Percentiles rank a stretch among this genome's conserved stretches.
phyloP scores from a whole-genome alignment of 208 protist genomes.

The Leishmania aethiopica region DNA sequence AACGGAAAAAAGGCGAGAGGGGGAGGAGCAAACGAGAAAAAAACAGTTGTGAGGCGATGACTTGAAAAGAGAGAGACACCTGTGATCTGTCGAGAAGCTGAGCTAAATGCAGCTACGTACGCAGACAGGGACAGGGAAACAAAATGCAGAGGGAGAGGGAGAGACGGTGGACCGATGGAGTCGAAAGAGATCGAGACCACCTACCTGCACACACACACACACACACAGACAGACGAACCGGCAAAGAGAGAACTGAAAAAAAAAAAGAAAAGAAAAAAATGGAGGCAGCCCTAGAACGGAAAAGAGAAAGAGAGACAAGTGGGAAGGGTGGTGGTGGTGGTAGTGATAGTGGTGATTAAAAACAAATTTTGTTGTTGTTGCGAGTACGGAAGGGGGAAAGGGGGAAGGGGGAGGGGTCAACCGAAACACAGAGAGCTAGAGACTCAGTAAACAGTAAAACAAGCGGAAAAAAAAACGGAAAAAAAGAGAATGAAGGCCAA shows the following conservation, averaged over 20 bases:
- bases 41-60: background rate
- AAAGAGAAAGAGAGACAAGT: background rate
- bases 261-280: background rate
- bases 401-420: background rate
- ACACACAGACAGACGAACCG: background rate
- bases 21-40: background rate
- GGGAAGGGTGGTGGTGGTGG: too few relatives aligned
- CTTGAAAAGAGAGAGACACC: background rate
- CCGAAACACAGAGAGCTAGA: background rate
- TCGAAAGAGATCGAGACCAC: background rate
- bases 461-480: too few relatives aligned
- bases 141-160: background rate
- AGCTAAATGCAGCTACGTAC: background rate
- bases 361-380: too few relatives aligned
- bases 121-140: background rate
- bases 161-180: background rate
- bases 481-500: background rate
- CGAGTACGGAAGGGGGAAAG: background rate
- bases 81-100: background rate
- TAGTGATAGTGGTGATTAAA: too few relatives aligned
- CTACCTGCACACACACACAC: background rate
- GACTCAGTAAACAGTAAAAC: background rate
- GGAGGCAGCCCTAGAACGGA: background rate
- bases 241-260: background rate
- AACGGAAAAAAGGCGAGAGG: background rate